These are phyloP conservation scores for Hortiboletus flavorubellus DNA, from an alignment of 768 basidiomycete genomes.

Conservation along the genomic window DNA sequence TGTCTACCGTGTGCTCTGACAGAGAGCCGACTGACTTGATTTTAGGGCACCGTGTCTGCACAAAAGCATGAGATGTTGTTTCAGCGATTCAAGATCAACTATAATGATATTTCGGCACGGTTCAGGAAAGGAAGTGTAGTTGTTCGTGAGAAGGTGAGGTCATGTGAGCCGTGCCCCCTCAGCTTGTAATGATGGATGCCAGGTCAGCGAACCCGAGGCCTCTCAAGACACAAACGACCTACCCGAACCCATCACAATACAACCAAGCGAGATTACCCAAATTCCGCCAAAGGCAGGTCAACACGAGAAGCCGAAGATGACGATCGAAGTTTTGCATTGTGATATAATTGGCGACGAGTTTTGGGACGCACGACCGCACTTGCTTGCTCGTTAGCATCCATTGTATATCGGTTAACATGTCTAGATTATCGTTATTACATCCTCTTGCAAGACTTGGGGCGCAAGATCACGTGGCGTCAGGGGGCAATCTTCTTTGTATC, in stretches of 20 bases:
- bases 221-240: neutral
- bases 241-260: neutral
- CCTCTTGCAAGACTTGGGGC: too few species aligned
- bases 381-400: conserved; percentile 36
- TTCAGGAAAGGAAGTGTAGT: conserved; percentile 86
- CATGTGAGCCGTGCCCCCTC: neutral
- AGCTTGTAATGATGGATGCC: neutral
- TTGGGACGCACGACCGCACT: conserved; percentile 61
- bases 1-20: conserved; percentile 6
- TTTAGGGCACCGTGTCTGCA: conserved; percentile 82
- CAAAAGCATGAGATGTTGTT: conserved; percentile 93
- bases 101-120: conserved; percentile 67
- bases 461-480: too few species aligned
- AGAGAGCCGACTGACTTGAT: conserved; percentile 9
- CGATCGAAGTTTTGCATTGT: conserved; percentile 65
- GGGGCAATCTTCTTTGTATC: too few species aligned
- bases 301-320: conserved; percentile 37
- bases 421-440: neutral
- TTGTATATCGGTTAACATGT: neutral
- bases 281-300: conserved; percentile 28
- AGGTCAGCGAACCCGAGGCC: conserved; percentile 11
- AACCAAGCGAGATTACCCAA: conserved; percentile 2
- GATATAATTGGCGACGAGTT: conserved; percentile 83
- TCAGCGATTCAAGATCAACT: conserved; percentile 80
- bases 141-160: conserved; percentile 57